Evolutionary conservation across 352 stramenopile species (phyloP).

Genomic region (Albugo candida): DNA sequence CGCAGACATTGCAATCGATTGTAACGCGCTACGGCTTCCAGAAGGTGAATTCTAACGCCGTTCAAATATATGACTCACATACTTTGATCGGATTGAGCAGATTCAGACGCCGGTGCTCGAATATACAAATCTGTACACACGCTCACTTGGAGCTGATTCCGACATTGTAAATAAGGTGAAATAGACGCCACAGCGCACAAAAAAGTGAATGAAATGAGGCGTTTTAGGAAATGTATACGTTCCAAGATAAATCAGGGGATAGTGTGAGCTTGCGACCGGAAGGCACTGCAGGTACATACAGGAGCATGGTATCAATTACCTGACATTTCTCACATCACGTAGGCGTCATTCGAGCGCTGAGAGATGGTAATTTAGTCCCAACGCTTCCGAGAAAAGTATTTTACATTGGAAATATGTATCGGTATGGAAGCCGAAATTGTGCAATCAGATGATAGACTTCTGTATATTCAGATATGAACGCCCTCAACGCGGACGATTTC

Average conservation of each 20-base stretch:
- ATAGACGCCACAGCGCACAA: neutral
- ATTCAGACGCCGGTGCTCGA: conserved; percentile 74
- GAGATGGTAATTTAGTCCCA: conserved; percentile 60
- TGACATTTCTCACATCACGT: neutral
- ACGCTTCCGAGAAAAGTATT: conserved; percentile 62
- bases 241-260: conserved; percentile 72
- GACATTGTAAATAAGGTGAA: conserved; percentile 77
- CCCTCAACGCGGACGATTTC: conserved; percentile 65
- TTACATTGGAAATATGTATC: conserved; percentile 76
- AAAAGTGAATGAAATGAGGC: neutral
- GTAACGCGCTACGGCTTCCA: conserved; percentile 60
- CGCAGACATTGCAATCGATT: conserved; percentile 27
- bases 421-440: conserved; percentile 21
- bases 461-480: conserved; percentile 47
- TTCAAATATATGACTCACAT: neutral
- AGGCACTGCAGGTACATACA: conserved; percentile 35
- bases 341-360: conserved; percentile 56
- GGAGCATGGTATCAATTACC: neutral
- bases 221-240: conserved; percentile 78
- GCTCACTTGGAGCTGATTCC: conserved; percentile 61
- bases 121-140: conserved; percentile 68
- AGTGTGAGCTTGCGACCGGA: conserved; percentile 71
- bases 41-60: conserved; percentile 15
- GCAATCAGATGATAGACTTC: too few species aligned
- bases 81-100: conserved; percentile 9